Conservation (phyloP, 1,284 basidiomycete species). For the Agaricales sp. region DNA sequence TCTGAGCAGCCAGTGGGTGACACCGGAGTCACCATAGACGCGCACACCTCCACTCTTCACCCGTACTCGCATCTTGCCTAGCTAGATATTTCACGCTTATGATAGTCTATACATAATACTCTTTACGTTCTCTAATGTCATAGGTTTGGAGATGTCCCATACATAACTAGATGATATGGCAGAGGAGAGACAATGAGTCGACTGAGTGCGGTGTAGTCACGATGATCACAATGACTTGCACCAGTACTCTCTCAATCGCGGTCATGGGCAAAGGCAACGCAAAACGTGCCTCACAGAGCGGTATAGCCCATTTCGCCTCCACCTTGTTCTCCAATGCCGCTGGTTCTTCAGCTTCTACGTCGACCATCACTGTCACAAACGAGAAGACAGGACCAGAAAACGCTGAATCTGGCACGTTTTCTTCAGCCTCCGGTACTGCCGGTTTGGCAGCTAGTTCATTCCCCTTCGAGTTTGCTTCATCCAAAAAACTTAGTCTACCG, state of each 20-base stretch:
- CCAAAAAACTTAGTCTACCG: background rate
- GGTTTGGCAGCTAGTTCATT: background rate
- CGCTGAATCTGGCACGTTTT: background rate
- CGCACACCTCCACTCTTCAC: no score
- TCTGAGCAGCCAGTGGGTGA: no score
- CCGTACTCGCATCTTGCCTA: no score
- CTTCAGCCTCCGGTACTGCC: background rate
- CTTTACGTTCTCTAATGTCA: no score
- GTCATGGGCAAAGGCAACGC: background rate
- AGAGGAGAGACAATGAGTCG: no score
- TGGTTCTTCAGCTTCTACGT: background rate
- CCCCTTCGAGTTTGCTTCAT: background rate
- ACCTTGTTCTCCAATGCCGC: background rate
- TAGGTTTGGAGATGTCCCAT: no score
- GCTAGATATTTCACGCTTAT: background rate
- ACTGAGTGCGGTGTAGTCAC: no score
- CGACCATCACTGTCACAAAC: background rate
- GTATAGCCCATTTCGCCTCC: background rate
- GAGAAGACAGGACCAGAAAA: background rate
- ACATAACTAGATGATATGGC: no score
- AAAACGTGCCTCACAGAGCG: background rate
- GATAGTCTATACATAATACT: no score
- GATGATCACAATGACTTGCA: no score
- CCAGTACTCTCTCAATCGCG: background rate
- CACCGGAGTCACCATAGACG: no score